Conservation (phyloP, 768 basidiomycete genomes). For the Termitomyces sp. region DNA sequence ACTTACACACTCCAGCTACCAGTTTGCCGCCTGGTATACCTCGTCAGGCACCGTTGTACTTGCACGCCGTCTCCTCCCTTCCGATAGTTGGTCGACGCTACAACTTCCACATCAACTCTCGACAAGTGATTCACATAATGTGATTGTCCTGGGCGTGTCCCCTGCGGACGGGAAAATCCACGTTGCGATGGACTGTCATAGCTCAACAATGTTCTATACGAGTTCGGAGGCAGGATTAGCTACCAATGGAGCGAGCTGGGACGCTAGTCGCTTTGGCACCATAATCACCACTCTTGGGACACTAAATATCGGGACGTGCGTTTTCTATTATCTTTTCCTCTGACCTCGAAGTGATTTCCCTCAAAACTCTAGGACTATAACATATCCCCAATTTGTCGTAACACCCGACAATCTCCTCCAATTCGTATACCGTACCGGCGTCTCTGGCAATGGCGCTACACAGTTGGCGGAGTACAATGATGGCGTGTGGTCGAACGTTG, state of each 20-base stretch:
- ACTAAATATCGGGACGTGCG: constrained; percentile 37
- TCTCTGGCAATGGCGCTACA: constrained; percentile 41
- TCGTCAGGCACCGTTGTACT: constrained; percentile 32
- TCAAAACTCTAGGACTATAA: constrained; percentile 25
- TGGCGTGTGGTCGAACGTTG: constrained; percentile 37
- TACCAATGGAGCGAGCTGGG: constrained; percentile 36
- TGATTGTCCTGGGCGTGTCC: constrained; percentile 36
- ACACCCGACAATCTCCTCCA: constrained; percentile 40
- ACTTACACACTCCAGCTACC: constrained; percentile 31
- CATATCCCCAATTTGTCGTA: constrained; percentile 43
- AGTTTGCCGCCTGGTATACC: constrained; percentile 43
- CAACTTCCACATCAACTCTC: constrained; percentile 36
- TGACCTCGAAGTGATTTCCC: not conserved
- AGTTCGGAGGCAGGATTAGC: constrained; percentile 33
- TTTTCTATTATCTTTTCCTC: not conserved
- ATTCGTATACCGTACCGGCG: constrained; percentile 41
- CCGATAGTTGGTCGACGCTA: constrained; percentile 34
- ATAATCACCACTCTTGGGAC: constrained; percentile 35
- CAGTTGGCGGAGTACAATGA: constrained; percentile 39
- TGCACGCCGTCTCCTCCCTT: constrained; percentile 33
- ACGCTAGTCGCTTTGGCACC: constrained; percentile 32
- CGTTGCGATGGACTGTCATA: constrained; percentile 42
- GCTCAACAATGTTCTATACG: constrained; percentile 36
- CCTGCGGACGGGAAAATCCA: constrained; percentile 41
- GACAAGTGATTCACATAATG: constrained; percentile 38